Base-by-base conservation (phyloP, 352 stramenopile species). In the Pythium plurisporium region DNA sequence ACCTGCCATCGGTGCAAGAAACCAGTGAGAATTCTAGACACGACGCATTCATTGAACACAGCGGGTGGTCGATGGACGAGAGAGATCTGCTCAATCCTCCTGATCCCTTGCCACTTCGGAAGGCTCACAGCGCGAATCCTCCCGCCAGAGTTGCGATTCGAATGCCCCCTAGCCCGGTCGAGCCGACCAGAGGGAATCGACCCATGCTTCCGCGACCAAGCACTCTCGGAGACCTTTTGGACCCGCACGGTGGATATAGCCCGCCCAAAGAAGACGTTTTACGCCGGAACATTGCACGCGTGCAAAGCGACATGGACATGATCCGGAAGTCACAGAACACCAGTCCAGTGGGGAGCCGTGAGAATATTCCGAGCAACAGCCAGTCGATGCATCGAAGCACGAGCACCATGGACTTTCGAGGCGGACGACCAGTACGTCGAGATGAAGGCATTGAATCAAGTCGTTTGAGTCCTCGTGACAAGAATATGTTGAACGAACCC, bases 301-400 rank as follows among this genome's bases (percentile, higher is more conserved):
- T 64, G 19, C 48, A 57, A 37, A 64, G 56, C 46, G 56, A 64
- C 31, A 46, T 64, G 30, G 41, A 64, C 22, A 29, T 64, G 23
- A 40, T 57, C 31, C 46, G 30, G 22, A 53, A 37, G 43, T 8
- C 30, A 17, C 34, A 47, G 17, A 44, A 8, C 26, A 17, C 29
- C 20, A 44, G 22, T 23, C 27, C 26, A 12, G 19, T 45, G 14
- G 7, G 31, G 2, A 46, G 56, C 11, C 48, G 43, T 8, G 46
- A 56, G 14, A 64, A 56, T 22, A 41, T 44, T 1, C 56, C 37
- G 9, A 25, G n/a, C 11, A 57, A 64, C 27, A 43, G 22, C 29
- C 56, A 56, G 15, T 14, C 9, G 5, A 37, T 55, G 25, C 45
- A 55, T 7, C 54, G 44, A 4, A 45, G 27, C n/a, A 33, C 46